Evolutionary conservation across 2,329 filamentous ascomycete species (phyloP).

Genomic region (Macroventuria anomochaeta): DNA sequence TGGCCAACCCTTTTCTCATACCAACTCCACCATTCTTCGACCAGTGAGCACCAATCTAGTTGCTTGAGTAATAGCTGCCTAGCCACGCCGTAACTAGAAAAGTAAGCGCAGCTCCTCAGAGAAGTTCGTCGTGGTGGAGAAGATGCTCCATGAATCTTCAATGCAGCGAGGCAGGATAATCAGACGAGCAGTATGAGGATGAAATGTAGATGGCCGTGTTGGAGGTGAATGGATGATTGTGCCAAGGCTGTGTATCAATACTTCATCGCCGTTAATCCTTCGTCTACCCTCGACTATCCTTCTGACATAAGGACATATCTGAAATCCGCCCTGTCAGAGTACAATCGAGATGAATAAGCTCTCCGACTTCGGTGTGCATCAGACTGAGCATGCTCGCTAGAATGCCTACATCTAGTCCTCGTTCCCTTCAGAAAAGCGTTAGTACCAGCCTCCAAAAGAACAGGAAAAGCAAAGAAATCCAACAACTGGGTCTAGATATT

Average conservation of each 20-base stretch:
- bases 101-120: too few relatives aligned
- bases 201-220: too few relatives aligned
- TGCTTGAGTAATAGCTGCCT: too few relatives aligned
- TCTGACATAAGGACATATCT: background rate
- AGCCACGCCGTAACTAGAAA: too few relatives aligned
- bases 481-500: slow-evolving; percentile 35
- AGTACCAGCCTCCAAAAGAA: slow-evolving; percentile 5
- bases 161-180: too few relatives aligned
- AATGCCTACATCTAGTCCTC: slow-evolving; percentile 7
- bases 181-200: too few relatives aligned
- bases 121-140: too few relatives aligned
- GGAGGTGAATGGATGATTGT: background rate
- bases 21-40: too few relatives aligned
- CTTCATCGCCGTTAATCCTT: background rate
- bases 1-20: too few relatives aligned
- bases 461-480: slow-evolving; percentile 18
- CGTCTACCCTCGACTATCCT: background rate
- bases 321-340: background rate
- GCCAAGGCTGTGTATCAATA: background rate
- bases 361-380: background rate
- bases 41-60: too few relatives aligned
- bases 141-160: too few relatives aligned
- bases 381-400: background rate
- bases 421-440: slow-evolving; percentile 7
- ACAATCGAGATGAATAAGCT: background rate